A percentile compares a stretch with the other conserved stretches of the same genome.
These are phyloP conservation scores for Synchytrium microbalum DNA, from an alignment of 371 early-diverging fungal genomes.

Conservation along the genomic window DNA sequence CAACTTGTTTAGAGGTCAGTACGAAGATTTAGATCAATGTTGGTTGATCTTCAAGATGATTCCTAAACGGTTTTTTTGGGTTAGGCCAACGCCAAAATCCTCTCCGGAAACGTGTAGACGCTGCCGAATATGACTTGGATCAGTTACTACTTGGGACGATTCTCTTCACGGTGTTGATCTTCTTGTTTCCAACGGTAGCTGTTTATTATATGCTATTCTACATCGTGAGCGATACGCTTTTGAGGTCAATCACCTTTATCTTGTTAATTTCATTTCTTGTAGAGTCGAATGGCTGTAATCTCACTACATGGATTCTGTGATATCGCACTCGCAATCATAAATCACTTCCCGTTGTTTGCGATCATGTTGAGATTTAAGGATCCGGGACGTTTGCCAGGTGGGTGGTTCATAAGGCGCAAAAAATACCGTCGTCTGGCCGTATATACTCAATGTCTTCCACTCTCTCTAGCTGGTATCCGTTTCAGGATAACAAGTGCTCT, in stretches of 20 bases:
- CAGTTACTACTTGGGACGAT: slow-evolving; percentile 92
- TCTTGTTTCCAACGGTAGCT: slow-evolving; percentile 89
- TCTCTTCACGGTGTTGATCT: slow-evolving; percentile 83
- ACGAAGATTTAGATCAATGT: neutral
- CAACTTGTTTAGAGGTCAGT: slow-evolving; percentile 78
- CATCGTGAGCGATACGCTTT: slow-evolving; percentile 40
- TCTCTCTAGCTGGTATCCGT: neutral
- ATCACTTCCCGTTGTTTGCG: slow-evolving; percentile 91
- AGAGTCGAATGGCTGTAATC: slow-evolving; percentile 74
- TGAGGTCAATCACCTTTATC: neutral
- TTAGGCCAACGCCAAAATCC: slow-evolving; percentile 79
- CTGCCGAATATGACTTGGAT: slow-evolving; percentile 88
- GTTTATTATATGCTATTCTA: slow-evolving; percentile 89
- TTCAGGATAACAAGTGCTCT: neutral
- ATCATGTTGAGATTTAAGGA: slow-evolving; percentile 81
- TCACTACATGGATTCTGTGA: slow-evolving; percentile 73
- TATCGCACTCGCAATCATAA: slow-evolving; percentile 74
- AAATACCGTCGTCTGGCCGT: neutral
- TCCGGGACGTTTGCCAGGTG: slow-evolving; percentile 79
- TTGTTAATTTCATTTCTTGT: neutral
- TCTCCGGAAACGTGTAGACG: slow-evolving; percentile 86
- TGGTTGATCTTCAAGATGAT: slow-evolving; percentile 3
- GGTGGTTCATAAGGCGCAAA: slow-evolving; percentile 1
- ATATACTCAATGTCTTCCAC: neutral
- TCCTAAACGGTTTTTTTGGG: neutral